Evolutionary conservation across 768 basidiomycete species (phyloP).

Genomic region (Boletellus emodensis): DNA sequence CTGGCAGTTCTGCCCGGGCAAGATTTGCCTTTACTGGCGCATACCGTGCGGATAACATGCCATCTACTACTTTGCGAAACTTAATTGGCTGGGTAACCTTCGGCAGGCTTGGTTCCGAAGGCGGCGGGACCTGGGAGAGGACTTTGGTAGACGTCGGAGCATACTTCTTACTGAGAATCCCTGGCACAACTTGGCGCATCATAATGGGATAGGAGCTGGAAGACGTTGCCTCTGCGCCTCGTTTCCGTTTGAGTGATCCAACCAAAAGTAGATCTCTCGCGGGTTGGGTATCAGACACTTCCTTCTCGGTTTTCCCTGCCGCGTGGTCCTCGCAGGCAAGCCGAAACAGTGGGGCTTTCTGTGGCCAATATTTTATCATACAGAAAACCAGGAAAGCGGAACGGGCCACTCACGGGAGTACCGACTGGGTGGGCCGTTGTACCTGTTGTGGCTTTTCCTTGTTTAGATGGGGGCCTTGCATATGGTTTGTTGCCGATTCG

Average conservation of each 20-base stretch:
- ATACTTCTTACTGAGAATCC: slow-evolving; percentile 30
- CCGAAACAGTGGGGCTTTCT: slow-evolving; percentile 13
- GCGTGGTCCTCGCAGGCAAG: slow-evolving; percentile 8
- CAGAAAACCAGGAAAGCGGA: background rate
- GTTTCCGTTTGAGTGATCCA: slow-evolving; percentile 32
- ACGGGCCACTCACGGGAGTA: slow-evolving; percentile 16
- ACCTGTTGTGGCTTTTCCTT: slow-evolving; percentile 1
- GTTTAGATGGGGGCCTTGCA: slow-evolving; percentile 33
- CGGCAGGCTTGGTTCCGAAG: slow-evolving; percentile 14
- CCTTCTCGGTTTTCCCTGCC: slow-evolving; percentile 6
- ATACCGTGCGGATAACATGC: slow-evolving; percentile 32
- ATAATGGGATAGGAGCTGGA: slow-evolving; percentile 27
- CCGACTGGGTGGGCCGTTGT: slow-evolving; percentile 4
- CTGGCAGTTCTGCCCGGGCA: slow-evolving; percentile 2
- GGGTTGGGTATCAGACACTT: slow-evolving; percentile 7
- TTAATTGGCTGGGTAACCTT: slow-evolving; percentile 29
- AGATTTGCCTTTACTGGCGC: slow-evolving; percentile 15
- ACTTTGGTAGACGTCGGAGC: slow-evolving; percentile 21
- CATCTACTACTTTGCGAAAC: slow-evolving; percentile 39
- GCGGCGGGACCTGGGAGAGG: slow-evolving; percentile 9
- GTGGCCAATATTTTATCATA: background rate
- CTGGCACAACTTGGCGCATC: slow-evolving; percentile 36
- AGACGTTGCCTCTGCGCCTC: slow-evolving; percentile 15
- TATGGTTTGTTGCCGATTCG: slow-evolving; percentile 60
- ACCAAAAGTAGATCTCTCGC: slow-evolving; percentile 6